These are phyloP conservation scores for Ceratobasidium sp. DNA, from an alignment of 1,284 basidiomycete genomes.

Conservation along the genomic window DNA sequence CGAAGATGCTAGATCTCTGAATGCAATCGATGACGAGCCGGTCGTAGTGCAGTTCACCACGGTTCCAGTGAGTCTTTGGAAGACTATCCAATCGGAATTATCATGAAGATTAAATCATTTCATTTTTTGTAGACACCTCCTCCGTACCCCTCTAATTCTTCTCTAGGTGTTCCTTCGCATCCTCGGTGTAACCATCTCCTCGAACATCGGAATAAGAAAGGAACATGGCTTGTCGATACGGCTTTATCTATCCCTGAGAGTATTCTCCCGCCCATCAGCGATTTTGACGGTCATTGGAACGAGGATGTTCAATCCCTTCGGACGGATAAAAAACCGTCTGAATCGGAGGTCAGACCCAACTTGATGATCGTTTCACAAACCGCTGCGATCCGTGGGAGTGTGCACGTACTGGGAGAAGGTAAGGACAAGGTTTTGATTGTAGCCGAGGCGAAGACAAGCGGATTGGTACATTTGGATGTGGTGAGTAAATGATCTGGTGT, in stretches of 20 bases:
- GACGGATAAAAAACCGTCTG: background rate
- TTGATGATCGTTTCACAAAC: background rate
- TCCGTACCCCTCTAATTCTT: background rate
- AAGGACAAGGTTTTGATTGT: background rate
- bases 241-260: background rate
- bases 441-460: background rate
- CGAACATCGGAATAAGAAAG: background rate
- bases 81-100: too few species aligned
- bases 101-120: too few species aligned
- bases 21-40: too few species aligned
- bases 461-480: background rate
- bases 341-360: background rate
- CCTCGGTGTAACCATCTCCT: slow-evolving; percentile 16
- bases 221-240: slow-evolving; percentile 22
- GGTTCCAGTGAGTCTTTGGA: too few species aligned
- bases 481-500: too few species aligned
- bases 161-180: background rate
- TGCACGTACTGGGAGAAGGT: slow-evolving; percentile 7
- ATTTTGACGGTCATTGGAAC: slow-evolving; percentile 21
- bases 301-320: background rate
- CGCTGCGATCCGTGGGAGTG: background rate
- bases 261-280: background rate
- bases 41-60: too few species aligned
- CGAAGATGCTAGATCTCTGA: too few species aligned
- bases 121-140: background rate